These are phyloP conservation scores for Crithidia acanthocephali DNA, from an alignment of 208 protist species.

Conservation along the genomic window DNA sequence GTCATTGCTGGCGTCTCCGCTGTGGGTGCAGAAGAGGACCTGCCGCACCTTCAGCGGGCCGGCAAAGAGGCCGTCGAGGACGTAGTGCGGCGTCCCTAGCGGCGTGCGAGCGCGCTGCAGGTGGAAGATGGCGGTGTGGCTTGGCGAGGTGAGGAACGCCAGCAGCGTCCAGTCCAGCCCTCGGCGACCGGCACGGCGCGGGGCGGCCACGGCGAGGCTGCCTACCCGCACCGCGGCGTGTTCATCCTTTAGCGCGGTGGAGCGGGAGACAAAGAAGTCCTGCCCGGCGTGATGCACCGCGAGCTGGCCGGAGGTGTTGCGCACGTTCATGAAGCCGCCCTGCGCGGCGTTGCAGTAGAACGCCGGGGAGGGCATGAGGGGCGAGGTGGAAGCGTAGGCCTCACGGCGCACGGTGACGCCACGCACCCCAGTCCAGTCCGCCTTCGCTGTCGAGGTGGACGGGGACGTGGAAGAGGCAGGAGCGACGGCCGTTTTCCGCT, in stretches of 20 bases:
- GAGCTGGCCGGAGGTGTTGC: neutral
- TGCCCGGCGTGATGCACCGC: slow-evolving; percentile 25
- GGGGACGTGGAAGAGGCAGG: neutral
- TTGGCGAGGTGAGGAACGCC: slow-evolving; percentile 18
- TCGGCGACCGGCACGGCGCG: slow-evolving; percentile 3
- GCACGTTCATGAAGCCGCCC: slow-evolving; percentile 41
- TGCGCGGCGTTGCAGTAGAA: slow-evolving; percentile 33
- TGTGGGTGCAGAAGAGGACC: slow-evolving; percentile 35
- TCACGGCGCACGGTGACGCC: slow-evolving; percentile 30
- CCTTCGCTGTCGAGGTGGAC: neutral
- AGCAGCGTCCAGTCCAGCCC: slow-evolving; percentile 27
- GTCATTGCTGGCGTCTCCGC: slow-evolving; percentile 25
- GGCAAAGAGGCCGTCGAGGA: slow-evolving; percentile 30
- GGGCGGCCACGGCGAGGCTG: slow-evolving; percentile 14
- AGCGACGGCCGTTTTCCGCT: slow-evolving; percentile 17
- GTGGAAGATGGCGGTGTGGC: slow-evolving; percentile 28
- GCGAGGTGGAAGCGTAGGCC: slow-evolving; percentile 37
- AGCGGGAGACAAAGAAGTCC: slow-evolving; percentile 12
- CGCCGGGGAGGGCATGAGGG: slow-evolving; percentile 42
- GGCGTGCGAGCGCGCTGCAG: slow-evolving; percentile 20
- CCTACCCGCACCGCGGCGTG: slow-evolving; percentile 1
- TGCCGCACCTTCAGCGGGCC: slow-evolving; percentile 20
- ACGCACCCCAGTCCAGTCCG: slow-evolving; percentile 24
- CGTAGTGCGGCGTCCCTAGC: slow-evolving; percentile 13
- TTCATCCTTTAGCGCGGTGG: slow-evolving; percentile 19